These are phyloP conservation scores for Ilyonectria mors-panacis DNA, from an alignment of 2,329 filamentous ascomycete genomes.

Conservation along the genomic window DNA sequence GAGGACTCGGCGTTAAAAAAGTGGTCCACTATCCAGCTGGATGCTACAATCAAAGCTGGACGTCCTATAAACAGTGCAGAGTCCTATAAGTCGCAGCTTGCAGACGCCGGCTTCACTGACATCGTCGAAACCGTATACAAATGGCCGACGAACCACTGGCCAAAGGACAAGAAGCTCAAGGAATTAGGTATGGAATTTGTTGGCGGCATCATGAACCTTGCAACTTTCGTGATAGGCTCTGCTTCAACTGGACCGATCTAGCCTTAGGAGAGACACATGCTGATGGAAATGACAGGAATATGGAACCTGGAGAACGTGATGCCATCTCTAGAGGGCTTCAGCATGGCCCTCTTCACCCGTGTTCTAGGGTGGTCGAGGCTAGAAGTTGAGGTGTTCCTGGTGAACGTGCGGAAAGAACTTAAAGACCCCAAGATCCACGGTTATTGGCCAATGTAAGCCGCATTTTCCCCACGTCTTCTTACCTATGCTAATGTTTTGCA, in stretches of 20 bases:
- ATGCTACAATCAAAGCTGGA: constrained; percentile 46
- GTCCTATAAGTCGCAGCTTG: constrained; percentile 51
- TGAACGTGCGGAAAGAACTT: constrained; percentile 44
- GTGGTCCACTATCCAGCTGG: constrained; percentile 44
- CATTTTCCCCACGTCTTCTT: constrained; percentile 49
- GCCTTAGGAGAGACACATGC: too few species aligned
- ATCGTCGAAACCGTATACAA: constrained; percentile 61
- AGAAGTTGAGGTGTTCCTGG: constrained; percentile 46
- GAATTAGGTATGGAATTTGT: constrained; percentile 56
- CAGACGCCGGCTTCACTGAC: constrained; percentile 65
- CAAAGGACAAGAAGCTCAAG: constrained; percentile 63
- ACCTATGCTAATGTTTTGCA: constrained; percentile 39
- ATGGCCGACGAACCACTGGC: constrained; percentile 65
- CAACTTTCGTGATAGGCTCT: too few species aligned
- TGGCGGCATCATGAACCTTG: background rate
- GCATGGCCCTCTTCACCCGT: constrained; percentile 47
- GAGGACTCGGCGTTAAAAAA: constrained; percentile 20
- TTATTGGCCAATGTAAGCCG: too few species aligned
- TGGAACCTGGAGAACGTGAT: constrained; percentile 40
- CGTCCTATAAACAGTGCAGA: constrained; percentile 45
- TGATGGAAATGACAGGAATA: too few species aligned
- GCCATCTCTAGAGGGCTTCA: constrained; percentile 43
- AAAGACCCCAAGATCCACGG: constrained; percentile 45
- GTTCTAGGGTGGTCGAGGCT: constrained; percentile 43
- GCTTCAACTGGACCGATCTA: too few species aligned